Conservation (phyloP, 1,284 basidiomycete genomes). For the Cystobasidiaceae sp. region DNA sequence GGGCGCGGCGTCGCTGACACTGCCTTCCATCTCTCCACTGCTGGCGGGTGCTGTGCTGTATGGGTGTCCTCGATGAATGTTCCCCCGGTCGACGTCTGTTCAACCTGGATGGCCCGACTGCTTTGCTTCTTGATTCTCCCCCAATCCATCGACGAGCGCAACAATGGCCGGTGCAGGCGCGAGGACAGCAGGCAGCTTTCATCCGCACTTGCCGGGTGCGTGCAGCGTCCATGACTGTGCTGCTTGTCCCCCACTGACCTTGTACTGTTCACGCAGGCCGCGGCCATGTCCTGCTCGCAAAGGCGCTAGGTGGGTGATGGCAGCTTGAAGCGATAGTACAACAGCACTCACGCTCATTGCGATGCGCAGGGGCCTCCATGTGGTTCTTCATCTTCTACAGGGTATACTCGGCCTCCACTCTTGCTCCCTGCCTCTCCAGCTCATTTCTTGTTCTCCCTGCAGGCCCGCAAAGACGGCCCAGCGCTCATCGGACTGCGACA, state of each 20-base stretch:
- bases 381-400: slow-evolving; percentile 98
- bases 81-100: background rate
- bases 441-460: background rate
- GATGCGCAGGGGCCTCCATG: slow-evolving; percentile 61
- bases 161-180: slow-evolving; percentile 8
- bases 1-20: background rate
- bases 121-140: background rate
- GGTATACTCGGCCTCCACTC: background rate
- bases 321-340: background rate
- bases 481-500: slow-evolving; percentile 26
- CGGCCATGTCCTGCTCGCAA: slow-evolving; percentile 16
- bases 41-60: background rate
- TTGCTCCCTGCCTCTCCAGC: no score
- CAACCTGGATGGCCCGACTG: no score
- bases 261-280: background rate
- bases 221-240: background rate
- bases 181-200: slow-evolving; percentile 10
- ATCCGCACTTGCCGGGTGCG: slow-evolving; percentile 31
- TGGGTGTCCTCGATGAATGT: background rate
- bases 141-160: background rate
- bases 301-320: slow-evolving; percentile 23
- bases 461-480: slow-evolving; percentile 25
- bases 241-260: background rate
- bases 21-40: background rate
- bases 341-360: background rate